These are phyloP conservation scores for Penicillium dipodomyicola DNA, from an alignment of 495 filamentous ascomycete species.

Conservation along the genomic window DNA sequence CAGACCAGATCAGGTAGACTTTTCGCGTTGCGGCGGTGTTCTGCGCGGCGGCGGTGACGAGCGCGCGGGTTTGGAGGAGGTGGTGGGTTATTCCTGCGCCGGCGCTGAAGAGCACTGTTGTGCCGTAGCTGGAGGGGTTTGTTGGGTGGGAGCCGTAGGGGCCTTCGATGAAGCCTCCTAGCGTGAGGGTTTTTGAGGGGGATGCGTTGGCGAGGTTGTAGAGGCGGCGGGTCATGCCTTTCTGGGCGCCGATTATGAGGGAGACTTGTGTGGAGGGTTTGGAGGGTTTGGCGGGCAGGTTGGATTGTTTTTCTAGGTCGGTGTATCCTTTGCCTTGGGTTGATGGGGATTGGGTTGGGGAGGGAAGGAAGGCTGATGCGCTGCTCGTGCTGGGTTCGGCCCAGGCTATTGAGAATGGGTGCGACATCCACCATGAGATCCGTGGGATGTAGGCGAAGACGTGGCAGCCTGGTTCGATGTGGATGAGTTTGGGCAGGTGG, in stretches of 20 bases:
- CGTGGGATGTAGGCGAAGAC: slow-evolving; percentile 79
- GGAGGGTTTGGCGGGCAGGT: slow-evolving; percentile 23
- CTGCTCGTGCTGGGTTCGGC: slow-evolving; percentile 37
- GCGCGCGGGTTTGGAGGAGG: slow-evolving; percentile 70
- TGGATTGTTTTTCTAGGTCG: slow-evolving; percentile 43
- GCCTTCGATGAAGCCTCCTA: slow-evolving; percentile 71
- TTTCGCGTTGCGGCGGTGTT: slow-evolving; percentile 73
- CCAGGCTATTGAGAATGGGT: slow-evolving; percentile 61
- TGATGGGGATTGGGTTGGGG: not conserved
- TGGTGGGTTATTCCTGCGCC: slow-evolving; percentile 90
- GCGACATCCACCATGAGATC: slow-evolving; percentile 67
- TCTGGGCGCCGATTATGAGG: slow-evolving; percentile 72
- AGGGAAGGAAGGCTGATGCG: not conserved
- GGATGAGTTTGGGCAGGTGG: slow-evolving; percentile 71
- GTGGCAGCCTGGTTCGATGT: slow-evolving; percentile 72
- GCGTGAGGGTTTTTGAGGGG: slow-evolving; percentile 57
- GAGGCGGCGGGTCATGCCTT: slow-evolving; percentile 78
- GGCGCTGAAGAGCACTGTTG: slow-evolving; percentile 80
- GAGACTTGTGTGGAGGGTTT: slow-evolving; percentile 60
- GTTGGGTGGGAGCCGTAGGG: slow-evolving; percentile 73
- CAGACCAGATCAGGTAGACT: slow-evolving; percentile 84
- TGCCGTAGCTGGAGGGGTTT: slow-evolving; percentile 74
- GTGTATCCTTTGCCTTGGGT: slow-evolving; percentile 5
- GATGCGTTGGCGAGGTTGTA: slow-evolving; percentile 63
- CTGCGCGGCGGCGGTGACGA: slow-evolving; percentile 66